phyloP scores from a whole-genome alignment of 2,329 filamentous ascomycete species.

The Claviceps sp. region DNA sequence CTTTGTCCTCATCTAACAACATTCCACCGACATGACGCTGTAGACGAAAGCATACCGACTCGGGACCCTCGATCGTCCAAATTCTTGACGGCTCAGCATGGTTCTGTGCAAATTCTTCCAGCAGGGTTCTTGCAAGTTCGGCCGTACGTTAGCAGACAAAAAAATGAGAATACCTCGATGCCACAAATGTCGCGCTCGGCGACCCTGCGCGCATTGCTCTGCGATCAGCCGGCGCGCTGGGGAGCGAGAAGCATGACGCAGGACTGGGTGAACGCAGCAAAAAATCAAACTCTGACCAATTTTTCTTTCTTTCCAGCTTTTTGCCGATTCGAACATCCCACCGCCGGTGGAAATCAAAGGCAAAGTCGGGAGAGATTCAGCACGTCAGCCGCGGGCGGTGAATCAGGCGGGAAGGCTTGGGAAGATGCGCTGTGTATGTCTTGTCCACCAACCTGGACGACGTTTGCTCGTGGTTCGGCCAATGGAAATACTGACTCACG shows the following conservation, averaged over 20 bases:
- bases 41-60: background rate
- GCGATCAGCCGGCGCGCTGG: background rate
- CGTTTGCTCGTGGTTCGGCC: background rate
- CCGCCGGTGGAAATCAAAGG: conserved; percentile 19
- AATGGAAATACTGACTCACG: conserved; percentile 1
- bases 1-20: background rate
- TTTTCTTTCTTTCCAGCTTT: conserved; percentile 21
- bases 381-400: conserved; percentile 22
- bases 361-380: conserved; percentile 43
- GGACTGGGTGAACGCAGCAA: background rate
- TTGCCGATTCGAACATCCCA: conserved; percentile 43
- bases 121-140: conserved; percentile 38
- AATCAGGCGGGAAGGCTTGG: conserved; percentile 14
- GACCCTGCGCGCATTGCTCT: background rate
- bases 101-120: conserved; percentile 34
- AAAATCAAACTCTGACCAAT: background rate
- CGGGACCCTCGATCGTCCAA: conserved; percentile 1
- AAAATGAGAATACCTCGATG: background rate
- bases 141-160: conserved; percentile 17
- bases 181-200: background rate
- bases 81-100: conserved; percentile 16
- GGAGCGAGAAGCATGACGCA: background rate
- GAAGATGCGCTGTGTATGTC: conserved; percentile 12
- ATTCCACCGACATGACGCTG: conserved; percentile 3
- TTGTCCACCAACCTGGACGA: background rate